Evolutionary conservation across 2,329 filamentous ascomycete genomes (phyloP), one percentile per base, ranked within the genome.

Genomic region (Rachicladosporium sp.): DNA sequence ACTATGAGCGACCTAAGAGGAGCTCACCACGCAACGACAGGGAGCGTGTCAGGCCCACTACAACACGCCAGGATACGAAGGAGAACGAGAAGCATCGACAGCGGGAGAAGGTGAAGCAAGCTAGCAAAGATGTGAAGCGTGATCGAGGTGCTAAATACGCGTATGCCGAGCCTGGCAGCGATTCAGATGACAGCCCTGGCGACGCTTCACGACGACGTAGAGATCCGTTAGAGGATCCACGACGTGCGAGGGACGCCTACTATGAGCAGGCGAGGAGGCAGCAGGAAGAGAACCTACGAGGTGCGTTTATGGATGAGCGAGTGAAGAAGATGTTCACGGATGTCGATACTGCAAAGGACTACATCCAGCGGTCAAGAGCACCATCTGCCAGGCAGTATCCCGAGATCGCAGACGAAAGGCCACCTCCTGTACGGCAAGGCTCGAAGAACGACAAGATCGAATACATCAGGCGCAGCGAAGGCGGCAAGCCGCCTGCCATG

Each of bases 111-210:
- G 58, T 55, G 42, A 58, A 61, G 47, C 53, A 54, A 34, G 54
- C 56, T 37, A 61, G 65, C 34, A 57, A 57, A 43, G 65, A 67
- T 29, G 53, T 57, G 6, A 57, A 57, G 33, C 53, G 54, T 40
- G 62, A 66, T 6, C 57, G 61, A 36, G 59, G 59, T 8, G 46
- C 46, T 27, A 64, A 61, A 44, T 59, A 60, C 38, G 47, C 52
- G 3, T 51, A 56, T 27, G 55, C 56, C 21, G 35, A 35, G 10
- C 40, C 40, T 13, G 40, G 38, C 10, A 60, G 58, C 33, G 60
- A 61, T 2, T 45, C 47, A 2, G 29, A 35, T 23, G 49, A 50
- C 12, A 57, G 55, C 43, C 52, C 52, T 19, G 46, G 46, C 2
- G 53, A 55, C 31, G 48, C 45, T 9, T 10, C 35, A 21, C 35